phyloP scores from a whole-genome alignment of 371 early-diverging fungal genomes.

The Zopfochytrium polystomum region DNA sequence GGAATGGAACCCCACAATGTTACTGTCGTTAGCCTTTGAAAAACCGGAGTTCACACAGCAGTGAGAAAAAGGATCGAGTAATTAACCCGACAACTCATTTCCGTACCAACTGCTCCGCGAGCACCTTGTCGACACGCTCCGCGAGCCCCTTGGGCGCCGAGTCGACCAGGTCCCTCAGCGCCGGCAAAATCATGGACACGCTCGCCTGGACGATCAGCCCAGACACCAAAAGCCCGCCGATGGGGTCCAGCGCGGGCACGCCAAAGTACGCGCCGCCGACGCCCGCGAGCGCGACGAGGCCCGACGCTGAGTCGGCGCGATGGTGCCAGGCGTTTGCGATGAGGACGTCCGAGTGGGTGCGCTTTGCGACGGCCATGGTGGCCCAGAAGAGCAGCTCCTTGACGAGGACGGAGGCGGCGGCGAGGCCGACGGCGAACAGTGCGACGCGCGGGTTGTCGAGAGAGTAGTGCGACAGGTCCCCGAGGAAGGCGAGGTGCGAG shows the following conservation, averaged over 20 bases:
- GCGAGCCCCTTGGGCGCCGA: constrained; percentile 10
- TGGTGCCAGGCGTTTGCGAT: constrained; percentile 47
- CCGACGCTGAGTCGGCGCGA: constrained; percentile 34
- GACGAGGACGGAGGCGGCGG: constrained; percentile 18
- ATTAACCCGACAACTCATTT: too few relatives aligned
- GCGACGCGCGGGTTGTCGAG: constrained; percentile 17
- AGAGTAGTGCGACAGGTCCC: constrained; percentile 7
- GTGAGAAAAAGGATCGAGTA: too few relatives aligned
- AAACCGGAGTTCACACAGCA: too few relatives aligned
- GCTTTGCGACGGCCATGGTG: constrained; percentile 27
- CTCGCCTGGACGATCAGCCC: constrained; percentile 22
- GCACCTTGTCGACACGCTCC: constrained; percentile 2
- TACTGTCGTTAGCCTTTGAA: constrained; percentile 13
- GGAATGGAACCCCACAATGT: constrained; percentile 22
- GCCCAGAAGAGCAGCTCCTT: constrained; percentile 38
- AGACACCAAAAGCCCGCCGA: constrained; percentile 36
- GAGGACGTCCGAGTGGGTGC: constrained; percentile 28
- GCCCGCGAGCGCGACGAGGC: constrained; percentile 35
- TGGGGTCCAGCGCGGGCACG: constrained; percentile 29
- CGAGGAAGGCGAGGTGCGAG: not conserved
- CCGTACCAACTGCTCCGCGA: too few relatives aligned
- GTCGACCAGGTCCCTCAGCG: constrained; percentile 32
- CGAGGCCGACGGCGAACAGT: constrained; percentile 26
- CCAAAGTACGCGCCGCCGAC: constrained; percentile 37
- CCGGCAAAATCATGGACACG: constrained; percentile 31